Base-by-base conservation (phyloP, 1,284 basidiomycete genomes). In the Marasmius tenuissimus region DNA sequence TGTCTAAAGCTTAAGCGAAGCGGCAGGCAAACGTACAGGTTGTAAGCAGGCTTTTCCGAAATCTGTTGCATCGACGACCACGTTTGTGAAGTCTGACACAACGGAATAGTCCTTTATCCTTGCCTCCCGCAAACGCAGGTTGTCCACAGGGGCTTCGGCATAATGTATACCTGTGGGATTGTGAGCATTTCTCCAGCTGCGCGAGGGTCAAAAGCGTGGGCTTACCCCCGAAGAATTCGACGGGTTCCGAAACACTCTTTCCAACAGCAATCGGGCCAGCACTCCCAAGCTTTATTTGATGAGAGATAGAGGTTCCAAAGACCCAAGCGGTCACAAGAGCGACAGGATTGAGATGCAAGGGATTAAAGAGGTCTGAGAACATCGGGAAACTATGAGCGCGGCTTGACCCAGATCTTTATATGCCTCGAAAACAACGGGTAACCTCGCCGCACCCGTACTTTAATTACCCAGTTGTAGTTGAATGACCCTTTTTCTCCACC, bases 41-140 rank as follows among this genome's bases (percentile, higher is more conserved):
- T 62, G 61, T 40, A 62, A 38, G 27, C 61, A 62, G 11, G 61
- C 38, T 22, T 18, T 40, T 40, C 60, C 56, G 37, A 61, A 61
- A 5, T 50, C 27, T 14, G 45, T 42, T 3, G 60, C 60, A 35
- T 61, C 35, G 38, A 42, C 40, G 6, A n/a, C 40, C n/a, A n/a
- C n/a, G 40, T n/a, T 42, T 42, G n/a, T 42, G 12, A 56, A 61
- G 22, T n/a, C 18, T 4, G 10, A 20, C 4, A 37, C 10, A 27
- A 49, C 20, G 6, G 12, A 52, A 14, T 11, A 39, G 16, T 45
- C 22, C 27, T 57, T 45, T 1, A 48, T 14, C 16, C 38, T 9
- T 47, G 42, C 42, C 9, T 40, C 42, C n/a, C 56, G 39, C 18
- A 48, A 35, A 5, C 56, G 56, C 3, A 58, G 34, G 33, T 48